A percentile compares a stretch with the other conserved stretches of the same genome.
These are phyloP conservation scores for Podaxis rugospora DNA, from an alignment of 768 basidiomycete genomes.

Conservation along the genomic window DNA sequence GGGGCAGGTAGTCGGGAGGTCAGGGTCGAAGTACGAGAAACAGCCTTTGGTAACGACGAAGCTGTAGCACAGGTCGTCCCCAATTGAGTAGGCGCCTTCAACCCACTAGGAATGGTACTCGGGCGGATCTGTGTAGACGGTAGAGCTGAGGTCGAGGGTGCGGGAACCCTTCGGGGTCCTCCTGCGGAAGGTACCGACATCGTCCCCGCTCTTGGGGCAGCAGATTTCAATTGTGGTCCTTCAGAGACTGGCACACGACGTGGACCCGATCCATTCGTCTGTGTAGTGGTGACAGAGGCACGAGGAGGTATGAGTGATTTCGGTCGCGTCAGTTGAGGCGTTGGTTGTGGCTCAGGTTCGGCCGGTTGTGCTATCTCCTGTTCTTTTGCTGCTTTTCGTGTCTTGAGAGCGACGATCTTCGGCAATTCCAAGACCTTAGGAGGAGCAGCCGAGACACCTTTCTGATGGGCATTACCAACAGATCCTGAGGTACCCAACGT, in stretches of 20 bases:
- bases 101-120: constrained; percentile 12
- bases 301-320: constrained; percentile 3
- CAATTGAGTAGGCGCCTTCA: constrained; percentile 22
- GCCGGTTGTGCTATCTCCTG: not conserved
- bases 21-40: constrained; percentile 9
- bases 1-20: constrained; percentile 8
- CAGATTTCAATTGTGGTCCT: constrained; percentile 18
- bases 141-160: not conserved
- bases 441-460: not conserved
- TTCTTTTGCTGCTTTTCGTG: not conserved
- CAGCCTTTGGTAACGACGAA: constrained; percentile 26
- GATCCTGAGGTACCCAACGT: not conserved
- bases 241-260: constrained; percentile 27
- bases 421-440: not conserved
- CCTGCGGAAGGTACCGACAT: constrained; percentile 8
- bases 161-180: constrained; percentile 1
- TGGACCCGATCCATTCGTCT: constrained; percentile 17
- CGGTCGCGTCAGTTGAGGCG: not conserved
- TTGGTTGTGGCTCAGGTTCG: not conserved
- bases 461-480: not conserved
- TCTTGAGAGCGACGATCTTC: not conserved
- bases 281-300: not conserved
- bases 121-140: not conserved
- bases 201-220: constrained; percentile 11
- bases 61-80: constrained; percentile 13